Base-by-base conservation (phyloP, 805 yeast species). In the Lachancea lanzarotensis region DNA sequence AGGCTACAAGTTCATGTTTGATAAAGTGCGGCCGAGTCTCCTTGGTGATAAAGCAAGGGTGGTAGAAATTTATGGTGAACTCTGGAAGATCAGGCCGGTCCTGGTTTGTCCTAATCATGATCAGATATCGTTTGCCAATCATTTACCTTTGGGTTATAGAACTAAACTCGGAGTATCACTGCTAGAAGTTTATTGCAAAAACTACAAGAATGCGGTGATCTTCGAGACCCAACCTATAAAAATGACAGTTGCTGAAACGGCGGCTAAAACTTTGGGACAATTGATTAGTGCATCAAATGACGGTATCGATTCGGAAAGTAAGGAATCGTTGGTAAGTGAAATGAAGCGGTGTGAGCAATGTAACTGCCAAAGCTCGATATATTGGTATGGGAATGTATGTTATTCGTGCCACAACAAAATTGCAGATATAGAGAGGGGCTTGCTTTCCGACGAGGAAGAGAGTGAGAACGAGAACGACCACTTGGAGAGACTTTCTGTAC, bases 311-410 rank as follows among this genome's bases (percentile, higher is more conserved):
- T 4, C 25, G 4, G 25, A 22, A 22, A 6, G 8, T 8, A 22
- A 22, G 25, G 8, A 22, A 32, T 17, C 18, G 7, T 15, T 17
- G 19, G 7, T 9, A 19, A 29, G 7, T 9, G 26, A 29, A 12
- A 30, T 26, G 16, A 45, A 42, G 26, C 35, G 20, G n/a, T 60
- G 65, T 26, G 16, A 15, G 7, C 42, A 32, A 8, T 60, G 65
- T 39, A 37, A 39, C 1, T 47, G 46, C 9, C 37, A 25, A 3
- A 36, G 20, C 4, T 46, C 51, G 12, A 41, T 56, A 7, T 55
- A 40, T 32, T 60, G 65, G 65, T 54, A 50, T 40, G 39, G 46
- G 9, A 20, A 39, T 9, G 38, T 52, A n/a, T 55, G 57, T 27
- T 57, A 56, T 38, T 18, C 46, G 12, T 59, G 60, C 36, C 50